Percentiles rank a stretch among this genome's conserved stretches.
phyloP scores from a whole-genome alignment of 2,329 filamentous ascomycete species.

The Cladobotryum mycophilum region DNA sequence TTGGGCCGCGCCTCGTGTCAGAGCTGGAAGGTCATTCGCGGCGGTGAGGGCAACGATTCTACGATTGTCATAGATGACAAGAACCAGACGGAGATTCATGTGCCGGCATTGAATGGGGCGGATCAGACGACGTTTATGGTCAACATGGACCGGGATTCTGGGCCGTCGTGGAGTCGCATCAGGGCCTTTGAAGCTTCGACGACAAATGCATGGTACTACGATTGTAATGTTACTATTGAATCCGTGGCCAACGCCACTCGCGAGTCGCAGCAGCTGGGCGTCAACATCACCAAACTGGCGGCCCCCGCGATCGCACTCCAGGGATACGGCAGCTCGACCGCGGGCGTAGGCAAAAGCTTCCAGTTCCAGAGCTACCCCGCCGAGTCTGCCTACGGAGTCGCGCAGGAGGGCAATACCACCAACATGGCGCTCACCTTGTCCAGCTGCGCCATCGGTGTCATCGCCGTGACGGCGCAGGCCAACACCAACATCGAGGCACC shows the following conservation, averaged over 20 bases:
- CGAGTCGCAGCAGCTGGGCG: constrained; percentile 30
- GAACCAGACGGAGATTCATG: constrained; percentile 16
- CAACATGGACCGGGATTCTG: constrained; percentile 19
- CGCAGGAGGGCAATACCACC: constrained; percentile 22
- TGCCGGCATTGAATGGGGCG: constrained; percentile 24
- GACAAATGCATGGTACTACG: constrained; percentile 34
- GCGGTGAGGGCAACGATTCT: constrained; percentile 24
- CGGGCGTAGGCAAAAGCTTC: constrained; percentile 18
- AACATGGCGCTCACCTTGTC: constrained; percentile 32
- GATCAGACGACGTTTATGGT: constrained; percentile 34
- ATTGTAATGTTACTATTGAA: constrained; percentile 32
- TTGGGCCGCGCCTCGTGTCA: constrained; percentile 23
- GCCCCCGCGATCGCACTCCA: constrained; percentile 34
- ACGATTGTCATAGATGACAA: constrained; percentile 23
- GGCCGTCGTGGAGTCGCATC: constrained; percentile 22
- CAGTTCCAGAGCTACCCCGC: constrained; percentile 37
- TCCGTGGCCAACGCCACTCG: constrained; percentile 28
- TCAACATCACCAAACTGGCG: constrained; percentile 27
- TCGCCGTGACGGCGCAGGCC: constrained; percentile 26
- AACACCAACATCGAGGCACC: constrained; percentile 20
- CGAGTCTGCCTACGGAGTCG: constrained; percentile 31
- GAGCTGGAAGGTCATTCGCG: constrained; percentile 23
- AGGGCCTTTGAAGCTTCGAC: constrained; percentile 33
- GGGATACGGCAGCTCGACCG: constrained; percentile 26
- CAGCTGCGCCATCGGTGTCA: constrained; percentile 30